phyloP scores from a whole-genome alignment of 495 filamentous ascomycete species.

The Penicillium pulvis region DNA sequence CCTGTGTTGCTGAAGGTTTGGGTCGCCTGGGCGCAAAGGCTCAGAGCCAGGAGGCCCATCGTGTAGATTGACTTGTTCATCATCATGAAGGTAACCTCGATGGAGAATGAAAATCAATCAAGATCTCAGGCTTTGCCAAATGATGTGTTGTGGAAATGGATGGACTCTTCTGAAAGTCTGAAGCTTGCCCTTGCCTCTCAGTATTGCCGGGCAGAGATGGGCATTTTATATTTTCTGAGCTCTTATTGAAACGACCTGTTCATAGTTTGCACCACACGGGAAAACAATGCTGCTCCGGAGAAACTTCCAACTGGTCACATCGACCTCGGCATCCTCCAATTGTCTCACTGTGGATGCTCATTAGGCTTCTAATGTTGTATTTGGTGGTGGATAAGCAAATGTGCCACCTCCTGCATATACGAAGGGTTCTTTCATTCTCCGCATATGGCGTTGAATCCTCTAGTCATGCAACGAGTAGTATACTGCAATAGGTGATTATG shows the following conservation, averaged over 20 bases:
- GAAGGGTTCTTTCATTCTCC: neutral
- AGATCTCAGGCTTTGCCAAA: neutral
- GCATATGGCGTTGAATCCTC: neutral
- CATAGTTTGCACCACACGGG: no score
- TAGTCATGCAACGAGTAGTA: no score
- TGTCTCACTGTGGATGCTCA: neutral
- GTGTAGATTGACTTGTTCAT: neutral
- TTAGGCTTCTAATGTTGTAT: neutral
- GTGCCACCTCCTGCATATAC: neutral
- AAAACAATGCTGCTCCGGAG: no score
- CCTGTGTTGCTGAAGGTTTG: slow-evolving; percentile 54
- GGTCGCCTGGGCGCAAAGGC: slow-evolving; percentile 17
- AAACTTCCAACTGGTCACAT: neutral
- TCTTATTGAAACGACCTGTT: no score
- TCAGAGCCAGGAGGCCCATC: neutral
- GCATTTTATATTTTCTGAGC: neutral
- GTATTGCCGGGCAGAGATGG: neutral
- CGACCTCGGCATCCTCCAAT: neutral
- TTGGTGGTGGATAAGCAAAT: neutral
- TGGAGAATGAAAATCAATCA: neutral
- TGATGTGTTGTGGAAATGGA: neutral
- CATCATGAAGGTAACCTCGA: neutral
- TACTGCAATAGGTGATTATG: no score
- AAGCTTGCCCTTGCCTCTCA: neutral
- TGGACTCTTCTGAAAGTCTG: neutral